Conservation (phyloP, 192 early-diverging fungal genomes). For the Chytriomyces confervae region DNA sequence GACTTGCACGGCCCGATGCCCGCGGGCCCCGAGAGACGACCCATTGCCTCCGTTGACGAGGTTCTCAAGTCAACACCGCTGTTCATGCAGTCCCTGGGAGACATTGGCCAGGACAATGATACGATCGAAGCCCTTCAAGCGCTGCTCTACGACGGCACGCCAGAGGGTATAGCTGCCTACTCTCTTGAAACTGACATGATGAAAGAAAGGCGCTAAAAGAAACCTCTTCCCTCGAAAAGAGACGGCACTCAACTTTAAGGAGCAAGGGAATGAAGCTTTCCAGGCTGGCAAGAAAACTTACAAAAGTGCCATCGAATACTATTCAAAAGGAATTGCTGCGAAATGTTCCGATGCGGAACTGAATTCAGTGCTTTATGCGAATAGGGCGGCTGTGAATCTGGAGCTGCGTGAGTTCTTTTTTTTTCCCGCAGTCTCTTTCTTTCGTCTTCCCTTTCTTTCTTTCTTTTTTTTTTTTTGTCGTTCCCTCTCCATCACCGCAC, state of each 20-base stretch:
- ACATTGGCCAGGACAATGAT: constrained; percentile 74
- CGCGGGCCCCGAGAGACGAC: not conserved
- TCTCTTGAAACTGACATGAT: constrained; percentile 3
- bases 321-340: constrained; percentile 84
- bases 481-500: no score
- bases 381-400: constrained; percentile 91
- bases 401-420: constrained; percentile 66
- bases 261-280: constrained; percentile 94
- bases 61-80: constrained; percentile 69
- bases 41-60: not conserved
- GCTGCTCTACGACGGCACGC: constrained; percentile 89
- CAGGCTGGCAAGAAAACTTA: constrained; percentile 68
- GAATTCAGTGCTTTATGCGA: constrained; percentile 80
- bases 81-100: constrained; percentile 86
- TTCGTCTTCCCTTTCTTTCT: not conserved
- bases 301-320: constrained; percentile 80
- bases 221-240: constrained; percentile 45
- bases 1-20: constrained; percentile 1
- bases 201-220: not conserved
- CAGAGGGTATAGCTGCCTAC: constrained; percentile 68
- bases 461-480: not conserved
- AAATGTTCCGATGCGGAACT: constrained; percentile 73
- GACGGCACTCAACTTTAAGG: constrained; percentile 91
- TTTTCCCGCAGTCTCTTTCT: constrained; percentile 11
- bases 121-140: constrained; percentile 82